These are phyloP conservation scores for Isabelozyma rhagii DNA, from an alignment of 805 yeast genomes.

Conservation along the genomic window DNA sequence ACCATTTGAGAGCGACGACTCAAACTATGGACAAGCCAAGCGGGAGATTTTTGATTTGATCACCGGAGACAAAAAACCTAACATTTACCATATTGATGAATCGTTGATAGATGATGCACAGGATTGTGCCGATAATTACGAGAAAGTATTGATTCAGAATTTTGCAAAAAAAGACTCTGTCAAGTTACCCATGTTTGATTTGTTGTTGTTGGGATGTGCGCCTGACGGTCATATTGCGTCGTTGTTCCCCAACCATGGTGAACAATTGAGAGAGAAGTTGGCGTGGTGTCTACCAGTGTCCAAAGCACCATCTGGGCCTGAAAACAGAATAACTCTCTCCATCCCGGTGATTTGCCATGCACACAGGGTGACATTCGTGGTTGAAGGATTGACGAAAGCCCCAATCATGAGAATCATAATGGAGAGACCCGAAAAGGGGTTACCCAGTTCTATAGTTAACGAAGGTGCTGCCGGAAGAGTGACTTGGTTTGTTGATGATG, in stretches of 20 bases:
- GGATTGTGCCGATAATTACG: slow-evolving; percentile 93
- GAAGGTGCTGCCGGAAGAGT: slow-evolving; percentile 97
- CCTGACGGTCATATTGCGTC: slow-evolving; percentile 98
- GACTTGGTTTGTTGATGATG: slow-evolving; percentile 96
- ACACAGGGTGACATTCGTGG: slow-evolving; percentile 88
- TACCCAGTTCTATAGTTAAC: slow-evolving; percentile 90
- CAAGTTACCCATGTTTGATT: slow-evolving; percentile 90
- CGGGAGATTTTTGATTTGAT: slow-evolving; percentile 74
- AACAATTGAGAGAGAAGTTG: slow-evolving; percentile 78
- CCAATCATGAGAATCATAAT: slow-evolving; percentile 86
- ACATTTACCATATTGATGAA: slow-evolving; percentile 81
- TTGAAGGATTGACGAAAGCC: slow-evolving; percentile 94
- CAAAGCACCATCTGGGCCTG: slow-evolving; percentile 87
- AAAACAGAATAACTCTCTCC: slow-evolving; percentile 81
- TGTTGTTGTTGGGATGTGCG: slow-evolving; percentile 91
- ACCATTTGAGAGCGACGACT: slow-evolving; percentile 76
- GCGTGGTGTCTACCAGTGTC: slow-evolving; percentile 96
- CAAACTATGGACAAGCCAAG: slow-evolving; percentile 89
- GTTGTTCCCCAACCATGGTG: slow-evolving; percentile 86
- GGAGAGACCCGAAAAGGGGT: slow-evolving; percentile 96
- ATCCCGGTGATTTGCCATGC: slow-evolving; percentile 95
- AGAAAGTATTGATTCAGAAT: slow-evolving; percentile 77
- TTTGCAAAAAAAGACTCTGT: slow-evolving; percentile 97
- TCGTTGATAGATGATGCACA: slow-evolving; percentile 71
- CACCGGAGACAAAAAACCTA: slow-evolving; percentile 55